Evolutionary conservation across 163 green algal species (phyloP), one percentile per base, ranked within the genome.

Genomic region (Coccomyxa subellipsoidea): DNA sequence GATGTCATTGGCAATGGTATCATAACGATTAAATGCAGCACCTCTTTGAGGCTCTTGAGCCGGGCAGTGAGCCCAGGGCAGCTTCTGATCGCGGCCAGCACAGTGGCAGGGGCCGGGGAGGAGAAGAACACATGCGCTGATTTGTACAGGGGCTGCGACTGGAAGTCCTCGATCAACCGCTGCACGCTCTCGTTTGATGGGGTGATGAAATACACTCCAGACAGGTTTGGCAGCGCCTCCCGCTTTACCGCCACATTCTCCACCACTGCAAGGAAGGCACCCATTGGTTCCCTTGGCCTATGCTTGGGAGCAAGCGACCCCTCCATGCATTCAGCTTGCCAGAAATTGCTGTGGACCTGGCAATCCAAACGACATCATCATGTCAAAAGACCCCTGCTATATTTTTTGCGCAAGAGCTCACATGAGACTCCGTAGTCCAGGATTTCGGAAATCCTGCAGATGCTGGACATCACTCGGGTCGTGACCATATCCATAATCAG

Each of bases 181-280:
- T 81, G 70, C 31, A 97, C 87, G 76, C 79, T 92, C 27, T 85
- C 69, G 12, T 89, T 76, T n/a, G 85, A 94, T 39, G 96, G 96
- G 0, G 91, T 91, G 38, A 99, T 94, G 86, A 98, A 99, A 86
- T 99, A 99, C 4, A 99, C 86, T 7, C 91, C 96, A n/a, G 92
- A 86, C 80, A 96, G 81, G 27, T 83, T 71, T 7, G 91, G 90
- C 84, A 96, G 84, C n/a, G 96, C 94, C 87, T 98, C 88, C 0
- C 96, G 88, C 8, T 66, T 70, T 82, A 95, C 95, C 7, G 81
- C 38, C 0, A 98, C 77, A 82, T 96, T 91, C 73, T 98, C 94
- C 39, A 98, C 94, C 79, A 93, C 90, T 94, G 88, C 70, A 77
- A 32, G 18, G n/a, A n/a, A n/a, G n/a, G n/a, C n/a, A n/a, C n/a